Evolutionary conservation across 352 stramenopile species (phyloP).

Genomic region (Phytophthora citricola): DNA sequence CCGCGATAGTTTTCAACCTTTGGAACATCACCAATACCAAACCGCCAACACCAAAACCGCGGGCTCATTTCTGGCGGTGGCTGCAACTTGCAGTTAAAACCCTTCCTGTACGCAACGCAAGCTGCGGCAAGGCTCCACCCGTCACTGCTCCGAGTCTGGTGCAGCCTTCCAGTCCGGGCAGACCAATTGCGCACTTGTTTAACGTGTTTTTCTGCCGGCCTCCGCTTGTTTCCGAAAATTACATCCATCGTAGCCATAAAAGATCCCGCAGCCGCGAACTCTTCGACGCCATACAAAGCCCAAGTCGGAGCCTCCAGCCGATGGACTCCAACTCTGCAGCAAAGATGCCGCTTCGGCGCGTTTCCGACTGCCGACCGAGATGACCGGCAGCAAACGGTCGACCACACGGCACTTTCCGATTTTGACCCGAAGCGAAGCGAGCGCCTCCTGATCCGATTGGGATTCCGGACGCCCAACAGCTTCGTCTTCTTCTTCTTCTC

Average conservation of each 20-base stretch:
- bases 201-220: constrained; percentile 10
- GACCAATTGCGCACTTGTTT: not conserved
- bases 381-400: constrained; percentile 4
- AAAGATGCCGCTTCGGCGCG: constrained; percentile 17
- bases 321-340: not conserved
- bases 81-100: not conserved
- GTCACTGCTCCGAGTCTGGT: not conserved
- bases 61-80: not conserved
- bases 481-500: not conserved
- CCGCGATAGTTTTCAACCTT: too few relatives aligned
- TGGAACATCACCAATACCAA: too few relatives aligned
- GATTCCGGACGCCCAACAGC: constrained; percentile 5
- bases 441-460: constrained; percentile 22
- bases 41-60: too few relatives aligned
- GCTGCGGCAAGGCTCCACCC: too few relatives aligned
- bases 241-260: constrained; percentile 1
- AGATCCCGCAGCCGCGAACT: not conserved
- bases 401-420: constrained; percentile 7
- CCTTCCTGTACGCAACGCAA: too few relatives aligned
- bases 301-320: not conserved
- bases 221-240: too few relatives aligned
- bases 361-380: not conserved
- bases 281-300: not conserved
- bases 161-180: too few relatives aligned
- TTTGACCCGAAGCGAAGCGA: constrained; percentile 9